These are phyloP conservation scores for Tylopilus orsonianus DNA, from an alignment of 1,284 basidiomycete genomes.

Conservation along the genomic window DNA sequence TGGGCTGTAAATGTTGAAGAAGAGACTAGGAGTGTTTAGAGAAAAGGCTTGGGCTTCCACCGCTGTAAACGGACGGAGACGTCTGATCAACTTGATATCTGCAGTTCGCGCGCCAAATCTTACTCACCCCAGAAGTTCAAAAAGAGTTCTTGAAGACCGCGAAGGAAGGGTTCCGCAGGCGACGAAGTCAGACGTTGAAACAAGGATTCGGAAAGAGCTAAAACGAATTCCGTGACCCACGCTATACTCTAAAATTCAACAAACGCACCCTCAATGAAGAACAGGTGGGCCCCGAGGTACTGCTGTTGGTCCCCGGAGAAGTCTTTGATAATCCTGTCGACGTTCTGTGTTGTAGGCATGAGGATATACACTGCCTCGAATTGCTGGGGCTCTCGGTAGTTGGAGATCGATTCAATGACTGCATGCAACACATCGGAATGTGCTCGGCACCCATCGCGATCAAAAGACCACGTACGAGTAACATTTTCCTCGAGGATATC, in stretches of 20 bases:
- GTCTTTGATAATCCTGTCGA: conserved; percentile 88
- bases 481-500: conserved; percentile 95
- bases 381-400: conserved; percentile 72
- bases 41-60: conserved; percentile 85
- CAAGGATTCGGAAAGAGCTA: conserved; percentile 72
- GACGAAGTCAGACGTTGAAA: conserved; percentile 74
- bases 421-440: conserved; percentile 9
- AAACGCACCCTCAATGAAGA: conserved; percentile 86
- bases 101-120: neutral
- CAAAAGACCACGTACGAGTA: conserved; percentile 63
- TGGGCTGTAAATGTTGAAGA: conserved; percentile 86
- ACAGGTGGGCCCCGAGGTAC: conserved; percentile 89
- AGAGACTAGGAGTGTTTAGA: conserved; percentile 70
- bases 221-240: conserved; percentile 4
- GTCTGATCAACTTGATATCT: conserved; percentile 14
- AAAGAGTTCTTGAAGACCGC: conserved; percentile 79
- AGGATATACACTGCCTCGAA: conserved; percentile 93
- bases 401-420: conserved; percentile 81
- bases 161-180: conserved; percentile 68
- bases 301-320: conserved; percentile 68
- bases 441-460: conserved; percentile 5
- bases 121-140: conserved; percentile 83
- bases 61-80: conserved; percentile 45
- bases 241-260: neutral
- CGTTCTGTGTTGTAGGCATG: conserved; percentile 93